Evolutionary conservation across 441 rosid species (phyloP).

Genomic region (Corymbia calophylla): DNA sequence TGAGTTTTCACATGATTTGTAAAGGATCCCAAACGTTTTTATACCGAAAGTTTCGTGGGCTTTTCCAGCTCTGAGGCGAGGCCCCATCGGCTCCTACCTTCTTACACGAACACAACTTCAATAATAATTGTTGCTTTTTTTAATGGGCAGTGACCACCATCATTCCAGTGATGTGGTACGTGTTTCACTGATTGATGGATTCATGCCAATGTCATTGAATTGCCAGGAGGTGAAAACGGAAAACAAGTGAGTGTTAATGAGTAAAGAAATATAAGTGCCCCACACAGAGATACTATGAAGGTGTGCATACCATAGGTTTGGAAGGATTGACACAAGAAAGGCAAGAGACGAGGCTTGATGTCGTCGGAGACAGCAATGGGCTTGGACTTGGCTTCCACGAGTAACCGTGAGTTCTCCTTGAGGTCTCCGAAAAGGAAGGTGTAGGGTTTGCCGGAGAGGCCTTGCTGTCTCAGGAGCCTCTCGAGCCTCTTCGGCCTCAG

Average conservation of each 20-base stretch:
- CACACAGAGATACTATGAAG: neutral
- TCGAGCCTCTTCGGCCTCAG: neutral
- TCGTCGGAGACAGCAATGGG: neutral
- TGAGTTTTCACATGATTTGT: no score
- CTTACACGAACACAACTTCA: no score
- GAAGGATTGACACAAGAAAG: neutral
- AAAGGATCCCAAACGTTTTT: no score
- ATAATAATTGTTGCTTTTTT: no score
- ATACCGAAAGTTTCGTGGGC: no score
- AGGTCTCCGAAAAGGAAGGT: neutral
- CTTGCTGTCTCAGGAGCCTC: neutral
- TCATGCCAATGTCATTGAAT: neutral
- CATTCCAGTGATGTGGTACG: no score
- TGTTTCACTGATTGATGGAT: no score
- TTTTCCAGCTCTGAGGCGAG: no score
- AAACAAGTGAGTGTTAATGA: no score
- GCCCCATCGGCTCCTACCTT: no score
- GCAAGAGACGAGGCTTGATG: neutral
- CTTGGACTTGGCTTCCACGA: neutral
- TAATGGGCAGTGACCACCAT: no score
- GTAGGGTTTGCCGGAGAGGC: neutral
- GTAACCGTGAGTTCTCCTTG: neutral
- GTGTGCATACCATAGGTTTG: neutral
- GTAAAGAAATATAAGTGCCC: neutral
- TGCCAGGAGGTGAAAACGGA: neutral